Conservation (phyloP, 768 basidiomycete species). For the Pleurotus djamor region DNA sequence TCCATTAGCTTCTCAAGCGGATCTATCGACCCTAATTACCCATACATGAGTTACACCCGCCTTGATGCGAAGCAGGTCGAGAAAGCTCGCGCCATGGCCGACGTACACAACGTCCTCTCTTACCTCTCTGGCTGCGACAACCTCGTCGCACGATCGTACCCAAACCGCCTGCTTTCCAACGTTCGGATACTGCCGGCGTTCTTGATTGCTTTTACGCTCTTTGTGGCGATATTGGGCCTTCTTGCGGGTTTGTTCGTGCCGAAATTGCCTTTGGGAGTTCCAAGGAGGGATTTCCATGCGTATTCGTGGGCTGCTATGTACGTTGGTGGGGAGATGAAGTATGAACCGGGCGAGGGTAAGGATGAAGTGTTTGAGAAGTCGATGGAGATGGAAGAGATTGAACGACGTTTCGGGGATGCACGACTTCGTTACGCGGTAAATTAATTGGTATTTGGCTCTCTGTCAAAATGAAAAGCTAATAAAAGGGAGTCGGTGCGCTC, state of each 20-base stretch:
- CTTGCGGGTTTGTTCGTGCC: constrained; percentile 6
- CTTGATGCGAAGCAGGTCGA: neutral
- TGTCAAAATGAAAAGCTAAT: too few species aligned
- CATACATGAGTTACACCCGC: neutral
- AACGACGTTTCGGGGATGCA: neutral
- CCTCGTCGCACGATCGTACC: neutral
- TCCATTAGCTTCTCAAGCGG: too few species aligned
- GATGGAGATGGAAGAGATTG: neutral
- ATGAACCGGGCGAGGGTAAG: neutral
- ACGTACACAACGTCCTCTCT: neutral
- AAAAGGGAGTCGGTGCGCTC: too few species aligned
- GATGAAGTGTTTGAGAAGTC: neutral
- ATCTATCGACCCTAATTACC: neutral
- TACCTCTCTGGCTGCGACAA: neutral
- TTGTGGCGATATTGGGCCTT: neutral
- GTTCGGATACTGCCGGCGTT: neutral
- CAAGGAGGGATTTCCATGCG: neutral
- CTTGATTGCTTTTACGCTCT: neutral
- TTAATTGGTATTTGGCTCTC: too few species aligned
- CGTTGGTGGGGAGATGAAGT: constrained; percentile 1
- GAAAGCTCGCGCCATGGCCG: neutral
- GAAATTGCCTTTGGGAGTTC: neutral
- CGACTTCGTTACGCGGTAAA: neutral
- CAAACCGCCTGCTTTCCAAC: constrained; percentile 14
- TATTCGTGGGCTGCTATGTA: constrained; percentile 6